These are phyloP conservation scores for Phytophthora multivora DNA, from an alignment of 352 stramenopile species.

Conservation along the genomic window DNA sequence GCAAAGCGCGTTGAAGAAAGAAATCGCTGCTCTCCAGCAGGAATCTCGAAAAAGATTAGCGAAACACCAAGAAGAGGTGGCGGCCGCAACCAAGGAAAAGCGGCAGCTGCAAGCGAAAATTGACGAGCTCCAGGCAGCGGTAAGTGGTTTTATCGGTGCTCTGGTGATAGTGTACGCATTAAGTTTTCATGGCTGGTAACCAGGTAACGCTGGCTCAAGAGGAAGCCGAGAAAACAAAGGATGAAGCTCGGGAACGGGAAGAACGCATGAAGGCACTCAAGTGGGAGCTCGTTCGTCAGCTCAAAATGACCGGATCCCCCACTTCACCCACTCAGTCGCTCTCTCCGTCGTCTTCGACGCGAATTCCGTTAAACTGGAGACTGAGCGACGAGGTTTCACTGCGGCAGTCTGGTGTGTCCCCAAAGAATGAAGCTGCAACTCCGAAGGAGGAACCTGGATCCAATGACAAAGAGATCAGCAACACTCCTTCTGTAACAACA, in stretches of 20 bases:
- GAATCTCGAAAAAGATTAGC: conserved; percentile 30
- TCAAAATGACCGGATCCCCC: conserved; percentile 32
- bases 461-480: background rate
- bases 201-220: conserved; percentile 57
- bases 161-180: no score
- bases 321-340: conserved; percentile 18
- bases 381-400: conserved; percentile 55
- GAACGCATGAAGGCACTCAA: conserved; percentile 76
- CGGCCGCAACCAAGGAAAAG: conserved; percentile 45
- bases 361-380: conserved; percentile 55
- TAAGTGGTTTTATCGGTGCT: conserved; percentile 9
- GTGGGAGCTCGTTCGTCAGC: conserved; percentile 72
- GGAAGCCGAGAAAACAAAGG: conserved; percentile 50
- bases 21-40: conserved; percentile 53
- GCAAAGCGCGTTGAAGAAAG: conserved; percentile 64
- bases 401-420: conserved; percentile 26
- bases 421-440: conserved; percentile 2
- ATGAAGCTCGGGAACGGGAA: conserved; percentile 45
- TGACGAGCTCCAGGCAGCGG: conserved; percentile 54
- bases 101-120: conserved; percentile 65
- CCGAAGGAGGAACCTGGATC: background rate
- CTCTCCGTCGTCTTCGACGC: conserved; percentile 28
- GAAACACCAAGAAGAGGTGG: conserved; percentile 51
- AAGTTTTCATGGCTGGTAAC: background rate
- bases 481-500: background rate